Percentiles rank a stretch among this genome's conserved stretches.
Evolutionary conservation across 2,329 filamentous ascomycete genomes (phyloP).

Genomic region (Cordyceps farinosa): DNA sequence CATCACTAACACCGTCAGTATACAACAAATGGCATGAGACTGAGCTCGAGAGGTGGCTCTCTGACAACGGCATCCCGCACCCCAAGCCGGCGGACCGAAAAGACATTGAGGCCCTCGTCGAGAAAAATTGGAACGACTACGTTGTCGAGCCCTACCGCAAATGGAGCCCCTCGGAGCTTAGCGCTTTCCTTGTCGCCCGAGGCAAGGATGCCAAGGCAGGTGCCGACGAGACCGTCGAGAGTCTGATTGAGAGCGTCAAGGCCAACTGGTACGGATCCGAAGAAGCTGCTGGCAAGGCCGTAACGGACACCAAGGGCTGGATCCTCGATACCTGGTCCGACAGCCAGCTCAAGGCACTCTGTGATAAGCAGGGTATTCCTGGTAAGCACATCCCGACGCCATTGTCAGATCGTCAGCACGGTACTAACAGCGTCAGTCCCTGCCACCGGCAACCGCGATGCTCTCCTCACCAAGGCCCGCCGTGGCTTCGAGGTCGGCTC

Average conservation of each 20-base stretch:
- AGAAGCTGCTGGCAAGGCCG: conserved; percentile 70
- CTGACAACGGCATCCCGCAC: conserved; percentile 86
- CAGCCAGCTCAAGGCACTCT: conserved; percentile 88
- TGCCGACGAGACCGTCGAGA: conserved; percentile 65
- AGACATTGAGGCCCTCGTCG: conserved; percentile 87
- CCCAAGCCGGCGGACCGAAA: conserved; percentile 88
- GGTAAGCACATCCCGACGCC: conserved; percentile 35
- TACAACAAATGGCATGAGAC: conserved; percentile 99
- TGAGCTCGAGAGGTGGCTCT: conserved; percentile 94
- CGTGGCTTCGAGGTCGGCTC: conserved; percentile 77
- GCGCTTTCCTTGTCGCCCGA: conserved; percentile 64
- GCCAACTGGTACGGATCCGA: conserved; percentile 74
- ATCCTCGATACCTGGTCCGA: conserved; percentile 94
- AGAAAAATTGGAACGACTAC: conserved; percentile 81
- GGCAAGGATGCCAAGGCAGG: conserved; percentile 66
- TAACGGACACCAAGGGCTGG: conserved; percentile 77
- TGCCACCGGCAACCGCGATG: conserved; percentile 82
- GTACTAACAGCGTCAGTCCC: conserved; percentile 51
- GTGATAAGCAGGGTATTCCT: conserved; percentile 82
- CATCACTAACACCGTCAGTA: conserved; percentile 46
- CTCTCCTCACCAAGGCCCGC: conserved; percentile 71
- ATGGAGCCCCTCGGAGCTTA: conserved; percentile 70
- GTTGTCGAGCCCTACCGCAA: conserved; percentile 70
- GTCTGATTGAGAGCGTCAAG: conserved; percentile 66
- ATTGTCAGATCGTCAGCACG: background rate